Evolutionary conservation across 768 basidiomycete species (phyloP).

Genomic region (Kwoniella europaea): DNA sequence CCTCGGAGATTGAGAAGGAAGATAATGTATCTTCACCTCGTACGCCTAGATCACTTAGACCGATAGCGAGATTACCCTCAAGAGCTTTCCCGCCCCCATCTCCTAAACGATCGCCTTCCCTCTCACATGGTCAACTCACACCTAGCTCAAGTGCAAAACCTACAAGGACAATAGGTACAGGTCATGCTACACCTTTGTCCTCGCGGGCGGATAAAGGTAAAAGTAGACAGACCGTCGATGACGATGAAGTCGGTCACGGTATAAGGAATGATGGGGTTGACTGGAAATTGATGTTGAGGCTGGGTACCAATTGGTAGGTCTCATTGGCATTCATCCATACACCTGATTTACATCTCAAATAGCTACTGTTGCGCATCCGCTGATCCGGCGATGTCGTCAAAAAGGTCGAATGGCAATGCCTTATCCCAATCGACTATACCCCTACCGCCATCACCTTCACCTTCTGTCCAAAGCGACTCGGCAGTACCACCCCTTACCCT

Average conservation of each 20-base stretch:
- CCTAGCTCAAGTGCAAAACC: background rate
- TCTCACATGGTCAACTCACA: slow-evolving; percentile 2
- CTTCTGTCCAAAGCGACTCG: slow-evolving; percentile 17
- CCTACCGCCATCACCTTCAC: slow-evolving; percentile 51
- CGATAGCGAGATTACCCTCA: slow-evolving; percentile 51
- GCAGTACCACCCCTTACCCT: background rate
- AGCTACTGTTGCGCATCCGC: background rate
- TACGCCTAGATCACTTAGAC: slow-evolving; percentile 31
- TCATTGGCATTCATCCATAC: too few relatives aligned
- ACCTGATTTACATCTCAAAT: too few relatives aligned
- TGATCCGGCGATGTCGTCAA: background rate
- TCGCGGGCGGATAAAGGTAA: background rate
- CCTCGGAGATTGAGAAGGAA: background rate
- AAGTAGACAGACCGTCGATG: slow-evolving; percentile 1
- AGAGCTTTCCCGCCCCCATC: slow-evolving; percentile 54
- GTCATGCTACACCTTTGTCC: slow-evolving; percentile 22
- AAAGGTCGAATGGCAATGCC: slow-evolving; percentile 56
- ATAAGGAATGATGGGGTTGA: slow-evolving; percentile 54
- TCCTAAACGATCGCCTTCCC: slow-evolving; percentile 42
- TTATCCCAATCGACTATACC: slow-evolving; percentile 42
- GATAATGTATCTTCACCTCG: slow-evolving; percentile 1
- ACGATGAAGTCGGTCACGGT: slow-evolving; percentile 42
- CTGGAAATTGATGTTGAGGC: slow-evolving; percentile 55
- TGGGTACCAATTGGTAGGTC: slow-evolving; percentile 55
- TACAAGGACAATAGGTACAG: slow-evolving; percentile 9